Percentiles rank a stretch among this genome's conserved stretches.
Conservation (phyloP, 2,329 filamentous ascomycete genomes). For the Aureobasidium vineae region DNA sequence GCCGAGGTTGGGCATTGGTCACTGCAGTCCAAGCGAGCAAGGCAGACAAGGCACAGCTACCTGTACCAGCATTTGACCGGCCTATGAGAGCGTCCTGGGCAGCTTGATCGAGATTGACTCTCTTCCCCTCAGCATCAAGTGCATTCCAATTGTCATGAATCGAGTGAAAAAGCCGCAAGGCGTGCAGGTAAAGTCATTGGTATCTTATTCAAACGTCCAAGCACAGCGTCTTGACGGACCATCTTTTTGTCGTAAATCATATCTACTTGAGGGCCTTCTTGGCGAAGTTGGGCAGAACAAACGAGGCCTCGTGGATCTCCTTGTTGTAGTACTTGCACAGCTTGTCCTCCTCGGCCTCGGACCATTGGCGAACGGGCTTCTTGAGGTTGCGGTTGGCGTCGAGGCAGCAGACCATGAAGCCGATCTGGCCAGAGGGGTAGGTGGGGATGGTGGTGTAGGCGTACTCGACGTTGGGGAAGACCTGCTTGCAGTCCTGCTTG, state of each 20-base stretch:
- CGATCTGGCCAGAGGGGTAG: conserved; percentile 98
- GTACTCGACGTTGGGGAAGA: conserved; percentile 98
- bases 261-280: conserved; percentile 62
- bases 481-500: conserved; percentile 93
- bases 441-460: conserved; percentile 99
- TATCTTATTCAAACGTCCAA: conserved; percentile 24
- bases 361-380: conserved; percentile 79
- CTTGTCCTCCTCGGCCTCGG: conserved; percentile 83
- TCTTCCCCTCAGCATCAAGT: neutral
- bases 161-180: conserved; percentile 15
- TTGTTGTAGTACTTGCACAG: conserved; percentile 97
- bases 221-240: conserved; percentile 16
- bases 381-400: conserved; percentile 79
- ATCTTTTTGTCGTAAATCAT: conserved; percentile 16
- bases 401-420: conserved; percentile 99
- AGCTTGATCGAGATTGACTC: neutral
- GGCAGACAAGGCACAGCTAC: neutral
- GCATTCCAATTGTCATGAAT: neutral
- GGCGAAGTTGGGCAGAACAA: conserved; percentile 91
- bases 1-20: neutral
- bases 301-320: conserved; percentile 92
- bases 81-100: neutral
- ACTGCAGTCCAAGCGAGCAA: neutral
- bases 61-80: neutral
- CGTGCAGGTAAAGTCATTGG: conserved; percentile 23